Base-by-base conservation (phyloP, 305 asterid genomes). In the Fraxinus baroniana region DNA sequence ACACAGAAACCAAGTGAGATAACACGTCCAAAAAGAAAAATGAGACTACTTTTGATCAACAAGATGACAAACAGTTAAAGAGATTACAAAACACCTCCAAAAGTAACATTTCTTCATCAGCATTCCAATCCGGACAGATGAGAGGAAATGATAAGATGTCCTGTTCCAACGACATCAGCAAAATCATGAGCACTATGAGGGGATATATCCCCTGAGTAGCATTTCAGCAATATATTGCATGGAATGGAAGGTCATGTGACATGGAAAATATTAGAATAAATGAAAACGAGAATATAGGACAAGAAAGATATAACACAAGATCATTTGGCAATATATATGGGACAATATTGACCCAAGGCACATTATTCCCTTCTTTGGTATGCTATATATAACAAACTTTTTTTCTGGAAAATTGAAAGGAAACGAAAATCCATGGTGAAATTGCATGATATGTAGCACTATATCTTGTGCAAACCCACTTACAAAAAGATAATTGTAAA, bases 111-210 rank as follows among this genome's bases (percentile, higher is more conserved):
- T 89, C 97, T 85, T 89, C 94, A 85, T 92, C 95, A 71, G 95
- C 96, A 84, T 88, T 92, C 97, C 97, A 93, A 78, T 93, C 96
- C 24, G 97, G 97, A 80, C 89, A 90, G 78, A 91, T 90, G 87
- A 93, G 92, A 66, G 94, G 94, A 84, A 93, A 93, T 10, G 94
- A 89, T 76, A 92, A 90, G 78, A 87, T 88, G 74, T 92, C 96
- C 96, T 92, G 91, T 86, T 28, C 68, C 84, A 75, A 86, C 24
- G 57, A 84, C 81, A 84, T 35, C 66, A 77, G 30, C 79, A 83
- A 82, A 26, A 57, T 81, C 77, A 84, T 76, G 32, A 85, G 80
- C 84, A 85, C 78, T 20, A 60, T 68, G 39, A 80, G 80, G 20
- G 18, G 77, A 52, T 8, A 76, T 68, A 81, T 78, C 7, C 46